Base-by-base conservation (phyloP, 768 basidiomycete genomes). In the Tricholoma matsutake region DNA sequence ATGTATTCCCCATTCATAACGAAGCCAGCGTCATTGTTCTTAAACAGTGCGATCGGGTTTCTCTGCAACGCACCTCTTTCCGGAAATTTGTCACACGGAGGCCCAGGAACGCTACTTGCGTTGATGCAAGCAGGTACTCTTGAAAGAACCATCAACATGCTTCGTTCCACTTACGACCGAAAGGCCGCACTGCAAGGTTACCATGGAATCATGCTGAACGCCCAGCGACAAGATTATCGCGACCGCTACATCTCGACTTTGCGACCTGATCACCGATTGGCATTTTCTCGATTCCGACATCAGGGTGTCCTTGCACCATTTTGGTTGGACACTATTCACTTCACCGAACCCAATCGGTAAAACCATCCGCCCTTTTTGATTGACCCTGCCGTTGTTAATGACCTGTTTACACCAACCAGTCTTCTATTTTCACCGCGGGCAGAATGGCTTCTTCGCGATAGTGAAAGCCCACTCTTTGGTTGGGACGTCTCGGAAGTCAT, bases 401-500 rank as follows among this genome's bases (percentile, higher is more conserved):
- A 20, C 22, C 28, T 4, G 55, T 45, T 10, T 25, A 28, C n/a
- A n/a, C 32, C 20, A 52, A 6, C 10, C 45, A 70, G 77, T 11
- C 71, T 79, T 29, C 69, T 83, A 25, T 83, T 80, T 59, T 69
- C 74, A 9, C 52, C 73, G 1, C 20, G 68, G 13, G 78, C 79
- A 10, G 55, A 63, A 22, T 81, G 79, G 80, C 56, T 79, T 31
- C 54, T 67, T 37, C 71, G 69, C 8, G 80, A 81, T 61, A 73
- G 67, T 28, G 74, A 74, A 0, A 76, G 73, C 22, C 79, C 79
- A 2, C 69, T 83, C 1, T 65, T 62, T 20, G 75, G 78, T 22
- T 83, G 81, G 82, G 75, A 81, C 58, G 29, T 75, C 41, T 61
- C 73, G 35, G 64, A 68, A 25, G 71, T 79, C 35, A 66, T 77